Percentiles rank a stretch among this genome's conserved stretches.
These are phyloP conservation scores for Gentiana straminea DNA, from an alignment of 257 asterid genomes.

Conservation along the genomic window DNA sequence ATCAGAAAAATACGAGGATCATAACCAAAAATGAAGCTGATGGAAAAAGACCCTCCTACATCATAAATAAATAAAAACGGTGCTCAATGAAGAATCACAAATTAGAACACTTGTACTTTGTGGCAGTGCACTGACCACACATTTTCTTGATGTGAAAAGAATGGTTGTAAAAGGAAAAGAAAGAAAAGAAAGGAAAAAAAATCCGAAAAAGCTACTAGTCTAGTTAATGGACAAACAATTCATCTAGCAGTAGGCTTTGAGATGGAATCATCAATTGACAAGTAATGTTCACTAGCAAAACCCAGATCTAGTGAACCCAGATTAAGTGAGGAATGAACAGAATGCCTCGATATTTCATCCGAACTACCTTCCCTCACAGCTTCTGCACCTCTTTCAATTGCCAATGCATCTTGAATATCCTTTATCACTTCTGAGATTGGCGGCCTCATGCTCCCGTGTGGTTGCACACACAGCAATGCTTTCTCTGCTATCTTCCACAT, in stretches of 20 bases:
- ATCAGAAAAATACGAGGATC: no score
- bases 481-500: conserved; percentile 99
- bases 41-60: no score
- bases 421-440: conserved; percentile 84
- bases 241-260: conserved; percentile 77
- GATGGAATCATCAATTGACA: conserved; percentile 74
- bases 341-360: conserved; percentile 67
- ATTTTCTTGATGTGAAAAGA: no score
- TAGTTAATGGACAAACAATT: conserved; percentile 4
- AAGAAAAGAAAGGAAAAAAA: conserved; percentile 1
- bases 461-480: conserved; percentile 86
- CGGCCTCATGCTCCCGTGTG: conserved; percentile 98
- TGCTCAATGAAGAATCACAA: no score
- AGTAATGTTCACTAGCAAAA: conserved; percentile 41
- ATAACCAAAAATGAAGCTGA: no score
- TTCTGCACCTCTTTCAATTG: conserved; percentile 64
- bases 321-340: conserved; percentile 64
- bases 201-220: background rate
- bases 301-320: conserved; percentile 61
- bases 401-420: conserved; percentile 85
- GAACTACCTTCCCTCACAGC: conserved; percentile 69
- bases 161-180: no score
- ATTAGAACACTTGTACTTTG: no score
- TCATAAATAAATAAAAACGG: no score
- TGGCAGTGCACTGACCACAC: no score